Conservation (phyloP, 495 filamentous ascomycete genomes). For the Penicillium psychrofluorescens region DNA sequence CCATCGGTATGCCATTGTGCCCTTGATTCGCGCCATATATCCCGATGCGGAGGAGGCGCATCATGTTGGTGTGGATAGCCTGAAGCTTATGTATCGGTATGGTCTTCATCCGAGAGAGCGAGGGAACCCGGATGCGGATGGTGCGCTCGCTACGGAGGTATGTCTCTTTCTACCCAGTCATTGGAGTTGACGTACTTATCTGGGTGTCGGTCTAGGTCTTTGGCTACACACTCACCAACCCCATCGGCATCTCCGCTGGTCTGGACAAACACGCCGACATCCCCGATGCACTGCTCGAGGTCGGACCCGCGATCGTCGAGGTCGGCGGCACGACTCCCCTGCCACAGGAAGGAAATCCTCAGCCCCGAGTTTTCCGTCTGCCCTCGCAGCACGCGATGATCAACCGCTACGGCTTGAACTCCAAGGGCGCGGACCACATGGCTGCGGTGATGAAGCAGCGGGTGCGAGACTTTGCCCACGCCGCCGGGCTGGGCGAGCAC, state of each 20-base stretch:
- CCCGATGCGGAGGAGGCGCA: constrained; percentile 91
- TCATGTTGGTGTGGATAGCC: constrained; percentile 57
- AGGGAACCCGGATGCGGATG: constrained; percentile 41
- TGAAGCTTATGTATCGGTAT: constrained; percentile 49
- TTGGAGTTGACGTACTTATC: too few species aligned
- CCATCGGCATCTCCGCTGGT: constrained; percentile 85
- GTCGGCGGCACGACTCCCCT: constrained; percentile 83
- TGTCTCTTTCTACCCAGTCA: background rate
- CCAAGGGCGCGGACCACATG: constrained; percentile 78
- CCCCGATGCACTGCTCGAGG: constrained; percentile 69
- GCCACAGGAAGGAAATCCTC: constrained; percentile 79
- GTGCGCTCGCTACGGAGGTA: constrained; percentile 47
- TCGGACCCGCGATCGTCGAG: constrained; percentile 80
- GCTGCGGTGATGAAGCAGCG: constrained; percentile 72
- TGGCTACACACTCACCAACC: constrained; percentile 69
- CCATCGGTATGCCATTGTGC: constrained; percentile 75
- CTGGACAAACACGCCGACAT: constrained; percentile 91
- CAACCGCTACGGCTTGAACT: constrained; percentile 94
- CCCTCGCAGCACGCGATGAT: constrained; percentile 76
- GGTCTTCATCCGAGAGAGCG: constrained; percentile 71
- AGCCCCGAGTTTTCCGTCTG: constrained; percentile 81
- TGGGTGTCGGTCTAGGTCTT: constrained; percentile 50
- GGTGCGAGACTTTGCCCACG: constrained; percentile 66
- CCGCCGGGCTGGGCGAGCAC: constrained; percentile 55
- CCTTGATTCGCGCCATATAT: constrained; percentile 59